Evolutionary conservation across 768 basidiomycete genomes (phyloP), one percentile per base, ranked within the genome.

Genomic region (Trametes elegans): DNA sequence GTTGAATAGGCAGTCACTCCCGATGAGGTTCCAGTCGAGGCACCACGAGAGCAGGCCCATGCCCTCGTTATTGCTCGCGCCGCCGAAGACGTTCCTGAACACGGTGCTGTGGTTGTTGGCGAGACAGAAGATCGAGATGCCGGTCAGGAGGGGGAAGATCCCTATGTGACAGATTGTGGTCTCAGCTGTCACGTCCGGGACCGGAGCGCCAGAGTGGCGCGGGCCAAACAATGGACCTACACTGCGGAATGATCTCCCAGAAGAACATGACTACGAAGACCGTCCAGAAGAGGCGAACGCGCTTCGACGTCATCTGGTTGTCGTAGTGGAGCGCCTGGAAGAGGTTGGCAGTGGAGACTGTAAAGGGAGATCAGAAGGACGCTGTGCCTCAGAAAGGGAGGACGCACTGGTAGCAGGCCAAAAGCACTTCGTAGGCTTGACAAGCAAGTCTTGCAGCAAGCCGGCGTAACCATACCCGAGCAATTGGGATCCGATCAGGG

Each of bases 11-110:
- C 76, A 78, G 26, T 73, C 73, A 45, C 75, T 71, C 32, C 74
- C 78, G 55, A 82, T 75, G 54, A 80, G 76, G 61, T 82, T 80
- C 83, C 84, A 86, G 62, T 87, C 84, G 13, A 86, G 69, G 58
- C 74, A 83, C 35, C 85, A 64, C 1, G 83, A 76, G 39, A 86
- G 77, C 47, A 80, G 67, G 10, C 83, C 84, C 36, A 85, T 74
- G 7, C 84, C 83, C 66, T 85, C 83, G 50, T 86, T 68, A 61
- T 68, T 68, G 59, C 61, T 63, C 10, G 84, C 50, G 76, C 83
- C 64, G 35, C 62, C 63, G 45, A 66, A 64, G 29, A 68, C 51
- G 47, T 62, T 64, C 19, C 63, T 53, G 58, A 66, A 63, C 5
- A 66, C 64, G 0, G 59, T 44, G 59, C 58, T 64, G 42, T 40